Evolutionary conservation across 2,329 filamentous ascomycete genomes (phyloP).

Genomic region (Colletotrichum sp.): DNA sequence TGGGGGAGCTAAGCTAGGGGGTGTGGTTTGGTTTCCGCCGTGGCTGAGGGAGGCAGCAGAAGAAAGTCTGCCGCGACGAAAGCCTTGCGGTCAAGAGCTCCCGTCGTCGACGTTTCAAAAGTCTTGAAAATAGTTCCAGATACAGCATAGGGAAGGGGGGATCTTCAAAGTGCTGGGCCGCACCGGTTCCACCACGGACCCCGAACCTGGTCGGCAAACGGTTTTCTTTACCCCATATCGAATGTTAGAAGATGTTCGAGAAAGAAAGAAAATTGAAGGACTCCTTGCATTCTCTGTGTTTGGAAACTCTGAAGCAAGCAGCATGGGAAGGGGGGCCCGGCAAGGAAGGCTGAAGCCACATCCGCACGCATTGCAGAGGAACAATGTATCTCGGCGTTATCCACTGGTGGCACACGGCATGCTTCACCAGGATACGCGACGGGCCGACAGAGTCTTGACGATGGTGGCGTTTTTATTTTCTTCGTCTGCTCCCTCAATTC

Average conservation of each 20-base stretch:
- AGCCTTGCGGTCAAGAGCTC: background rate
- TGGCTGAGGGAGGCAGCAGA: background rate
- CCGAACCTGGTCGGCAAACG: background rate
- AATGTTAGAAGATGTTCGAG: background rate
- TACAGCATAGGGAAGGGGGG: background rate
- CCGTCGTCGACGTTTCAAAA: constrained; percentile 10
- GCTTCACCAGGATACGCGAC: background rate
- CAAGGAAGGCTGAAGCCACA: background rate
- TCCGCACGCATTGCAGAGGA: background rate
- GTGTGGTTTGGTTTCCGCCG: background rate
- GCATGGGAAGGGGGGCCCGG: background rate
- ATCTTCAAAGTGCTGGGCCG: background rate
- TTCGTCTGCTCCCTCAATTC: background rate
- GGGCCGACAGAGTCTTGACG: background rate
- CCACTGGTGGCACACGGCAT: constrained; percentile 1
- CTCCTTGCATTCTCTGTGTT: background rate
- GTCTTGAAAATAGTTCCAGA: background rate
- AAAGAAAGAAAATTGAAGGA: background rate
- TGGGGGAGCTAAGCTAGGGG: background rate
- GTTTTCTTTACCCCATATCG: background rate
- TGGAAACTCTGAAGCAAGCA: background rate
- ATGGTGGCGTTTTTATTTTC: background rate
- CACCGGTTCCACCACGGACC: background rate
- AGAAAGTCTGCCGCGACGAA: background rate
- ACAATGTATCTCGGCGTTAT: background rate